Evolutionary conservation across 768 basidiomycete genomes (phyloP), one percentile per base, ranked within the genome.

Genomic region (Fistulinella prunicolor): DNA sequence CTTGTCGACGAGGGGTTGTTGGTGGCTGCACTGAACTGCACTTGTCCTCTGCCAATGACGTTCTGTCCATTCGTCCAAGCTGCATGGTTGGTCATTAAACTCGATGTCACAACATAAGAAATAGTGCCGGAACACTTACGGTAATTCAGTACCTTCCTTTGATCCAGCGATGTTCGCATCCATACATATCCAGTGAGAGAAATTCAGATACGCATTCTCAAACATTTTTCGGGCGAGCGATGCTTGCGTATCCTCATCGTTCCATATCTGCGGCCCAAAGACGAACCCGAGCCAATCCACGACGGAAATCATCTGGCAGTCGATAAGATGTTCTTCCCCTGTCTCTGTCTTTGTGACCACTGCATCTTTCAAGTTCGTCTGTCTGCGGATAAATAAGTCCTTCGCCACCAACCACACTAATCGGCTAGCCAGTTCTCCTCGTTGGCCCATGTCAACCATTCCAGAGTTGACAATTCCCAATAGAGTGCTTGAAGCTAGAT

Each of bases 11-110:
- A 41, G 42, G 1, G 29, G 42, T 41, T 56, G 46, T 24, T 36
- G 32, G 16, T 29, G 44, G 20, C 36, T 42, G 36, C 55, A 48
- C 30, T 55, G 53, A 16, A 56, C 49, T 3, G 40, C 53, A 12
- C 42, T 45, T 9, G 55, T 56, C 6, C 49, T 36, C 35, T 50
- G 38, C 47, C 44, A 55, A 12, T 55, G 48, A 2, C 53, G 48
- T 13, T 38, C 35, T 5, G 54, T 51, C 39, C 42, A 56, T 29
- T 56, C 38, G 2, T 37, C 20, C 26, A 30, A 16, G 6, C 47
- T 49, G 8, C n/a, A 37, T 14, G 10, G 21, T 1, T 9, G 10
- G 23, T 38, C 28, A 13, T 30, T 24, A 38, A 17, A 28, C 5
- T 22, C 21, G 3, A 26, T 23, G 24, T 28, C 28, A 4, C 16